Base-by-base conservation (phyloP, 768 basidiomycete genomes). In the Chalciporus sphaerocephalus region DNA sequence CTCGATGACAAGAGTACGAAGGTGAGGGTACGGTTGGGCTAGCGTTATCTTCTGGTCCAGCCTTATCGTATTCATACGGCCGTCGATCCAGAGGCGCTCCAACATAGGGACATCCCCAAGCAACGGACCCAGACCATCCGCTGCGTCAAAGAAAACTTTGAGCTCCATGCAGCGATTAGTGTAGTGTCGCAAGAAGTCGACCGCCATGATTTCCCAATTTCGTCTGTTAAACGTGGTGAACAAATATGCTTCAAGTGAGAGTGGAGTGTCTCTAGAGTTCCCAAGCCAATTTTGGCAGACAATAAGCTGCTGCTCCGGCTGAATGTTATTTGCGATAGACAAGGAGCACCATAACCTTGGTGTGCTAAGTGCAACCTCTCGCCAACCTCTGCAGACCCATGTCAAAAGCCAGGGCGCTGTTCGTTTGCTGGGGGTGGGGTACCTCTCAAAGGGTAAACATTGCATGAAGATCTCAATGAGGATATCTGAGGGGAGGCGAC, bases 341-440 rank as follows among this genome's bases (percentile, higher is more conserved):
- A 80, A 72, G 1, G 71, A 67, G 10, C 71, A 68, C 78, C 78
- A 80, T 20, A 80, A 57, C 40, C 62, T 66, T 6, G 78, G 72
- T 1, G 70, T 72, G 6, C 59, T 56, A 11, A 64, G 40, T 17
- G 62, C 69, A 13, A 77, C 44, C 5, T 57, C 42, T 49, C 68
- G 68, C 78, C 78, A 79, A 2, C 61, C 46, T 2, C 58, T 58
- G 48, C 72, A 74, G 13, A 79, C 69, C 30, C 57, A 56, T 18
- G 69, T 61, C 17, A 78, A 49, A 5, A 72, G 36, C 25, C 72
- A 47, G 15, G 76, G 74, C 0, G 66, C 68, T 2, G 53, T 39
- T 1, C 16, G 22, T 6, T 43, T 38, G 12, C 55, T 46, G 12
- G 58, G 62, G 38, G 65, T 65, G 23, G 55, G 50, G 40, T 55